Evolutionary conservation across 352 stramenopile genomes (phyloP).

Genomic region (Pythium coloratum): DNA sequence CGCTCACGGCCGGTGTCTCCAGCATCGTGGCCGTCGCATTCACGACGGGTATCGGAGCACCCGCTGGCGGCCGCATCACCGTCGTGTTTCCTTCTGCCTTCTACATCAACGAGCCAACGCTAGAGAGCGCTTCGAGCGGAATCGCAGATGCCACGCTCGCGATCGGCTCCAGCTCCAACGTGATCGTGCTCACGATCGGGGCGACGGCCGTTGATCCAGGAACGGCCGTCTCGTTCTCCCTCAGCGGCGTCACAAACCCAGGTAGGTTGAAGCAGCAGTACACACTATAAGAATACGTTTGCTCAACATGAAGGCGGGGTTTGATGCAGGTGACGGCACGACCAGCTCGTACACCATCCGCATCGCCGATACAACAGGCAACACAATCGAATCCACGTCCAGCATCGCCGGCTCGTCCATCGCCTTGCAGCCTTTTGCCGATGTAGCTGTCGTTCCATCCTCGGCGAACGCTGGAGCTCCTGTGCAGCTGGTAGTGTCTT

Average conservation of each 20-base stretch:
- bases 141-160: slow-evolving; percentile 31
- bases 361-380: slow-evolving; percentile 31
- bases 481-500: slow-evolving; percentile 35
- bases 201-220: slow-evolving; percentile 24
- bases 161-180: slow-evolving; percentile 28
- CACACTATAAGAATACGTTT: no score
- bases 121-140: slow-evolving; percentile 27
- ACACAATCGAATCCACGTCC: slow-evolving; percentile 38
- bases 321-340: slow-evolving; percentile 36
- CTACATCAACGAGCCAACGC: slow-evolving; percentile 32
- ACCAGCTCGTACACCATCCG: slow-evolving; percentile 43
- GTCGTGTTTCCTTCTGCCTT: slow-evolving; percentile 57
- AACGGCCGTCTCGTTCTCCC: slow-evolving; percentile 37
- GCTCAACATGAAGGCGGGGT: no score
- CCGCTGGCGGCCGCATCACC: slow-evolving; percentile 44
- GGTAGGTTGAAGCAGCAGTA: slow-evolving; percentile 19
- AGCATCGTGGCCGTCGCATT: slow-evolving; percentile 38
- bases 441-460: slow-evolving; percentile 31
- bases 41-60: slow-evolving; percentile 33
- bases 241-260: slow-evolving; percentile 62
- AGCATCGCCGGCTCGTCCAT: slow-evolving; percentile 37
- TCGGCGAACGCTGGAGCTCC: slow-evolving; percentile 35
- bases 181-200: slow-evolving; percentile 41
- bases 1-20: slow-evolving; percentile 34
- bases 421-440: slow-evolving; percentile 22